Percentiles rank a stretch among this genome's conserved stretches.
phyloP scores from a whole-genome alignment of 139 green algal species.

The Raphidocelis subcapitata region DNA sequence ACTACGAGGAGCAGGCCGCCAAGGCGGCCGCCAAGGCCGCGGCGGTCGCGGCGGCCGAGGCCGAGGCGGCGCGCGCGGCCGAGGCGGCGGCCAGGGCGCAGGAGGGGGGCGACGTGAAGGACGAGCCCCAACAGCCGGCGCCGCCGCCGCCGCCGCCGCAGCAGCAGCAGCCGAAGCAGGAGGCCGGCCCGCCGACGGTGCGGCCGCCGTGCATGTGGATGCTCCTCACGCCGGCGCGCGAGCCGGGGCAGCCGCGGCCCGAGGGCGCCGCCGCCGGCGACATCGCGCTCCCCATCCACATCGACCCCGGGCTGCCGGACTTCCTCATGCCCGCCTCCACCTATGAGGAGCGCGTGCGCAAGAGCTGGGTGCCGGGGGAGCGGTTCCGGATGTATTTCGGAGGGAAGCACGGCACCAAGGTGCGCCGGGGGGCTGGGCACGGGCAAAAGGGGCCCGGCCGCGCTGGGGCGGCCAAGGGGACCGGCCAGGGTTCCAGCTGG shows the following conservation, averaged over 20 bases:
- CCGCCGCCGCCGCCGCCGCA: neutral
- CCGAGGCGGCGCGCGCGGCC: neutral
- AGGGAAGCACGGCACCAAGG: slow-evolving; percentile 42
- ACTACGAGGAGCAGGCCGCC: neutral
- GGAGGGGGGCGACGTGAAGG: neutral
- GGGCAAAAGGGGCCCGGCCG: no score
- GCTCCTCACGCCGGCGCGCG: slow-evolving; percentile 52
- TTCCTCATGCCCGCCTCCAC: slow-evolving; percentile 52
- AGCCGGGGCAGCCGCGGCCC: slow-evolving; percentile 21
- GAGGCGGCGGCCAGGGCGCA: neutral
- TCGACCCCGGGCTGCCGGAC: slow-evolving; percentile 71
- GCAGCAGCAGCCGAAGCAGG: slow-evolving; percentile 1
- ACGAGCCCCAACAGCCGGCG: neutral
- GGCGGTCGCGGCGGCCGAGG: neutral
- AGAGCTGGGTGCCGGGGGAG: slow-evolving; percentile 62
- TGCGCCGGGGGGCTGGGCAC: neutral
- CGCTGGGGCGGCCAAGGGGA: no score
- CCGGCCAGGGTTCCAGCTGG: no score
- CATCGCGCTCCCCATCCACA: slow-evolving; percentile 24
- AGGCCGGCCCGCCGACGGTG: neutral
- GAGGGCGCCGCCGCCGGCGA: no score
- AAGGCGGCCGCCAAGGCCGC: slow-evolving; percentile 4
- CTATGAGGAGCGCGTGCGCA: slow-evolving; percentile 49
- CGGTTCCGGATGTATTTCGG: slow-evolving; percentile 81
- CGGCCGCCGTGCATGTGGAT: slow-evolving; percentile 73